Conservation (phyloP, 1,139 yeast species). For the Protomyces lactucae-debilis region DNA sequence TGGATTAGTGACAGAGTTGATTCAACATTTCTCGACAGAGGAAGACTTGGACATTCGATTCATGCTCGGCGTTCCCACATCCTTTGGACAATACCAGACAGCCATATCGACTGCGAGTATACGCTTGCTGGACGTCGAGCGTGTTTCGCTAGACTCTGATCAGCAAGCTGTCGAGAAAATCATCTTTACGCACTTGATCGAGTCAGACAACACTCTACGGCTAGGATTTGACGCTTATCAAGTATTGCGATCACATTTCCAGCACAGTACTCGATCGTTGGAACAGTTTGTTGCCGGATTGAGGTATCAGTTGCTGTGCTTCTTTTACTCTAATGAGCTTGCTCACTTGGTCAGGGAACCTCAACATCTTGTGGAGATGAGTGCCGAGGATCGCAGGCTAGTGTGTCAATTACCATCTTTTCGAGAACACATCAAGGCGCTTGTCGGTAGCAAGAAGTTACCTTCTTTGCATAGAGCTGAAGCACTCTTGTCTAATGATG, state of each 20-base stretch:
- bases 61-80: conserved; percentile 9
- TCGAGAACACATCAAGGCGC: not conserved
- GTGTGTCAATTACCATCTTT: conserved; percentile 18
- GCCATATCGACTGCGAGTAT: not conserved
- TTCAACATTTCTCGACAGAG: not conserved
- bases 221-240: conserved; percentile 9
- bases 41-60: not conserved
- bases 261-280: conserved; percentile 6
- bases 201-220: not conserved
- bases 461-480: not conserved
- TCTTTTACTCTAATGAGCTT: conserved; percentile 2
- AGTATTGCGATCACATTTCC: conserved; percentile 5
- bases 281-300: conserved; percentile 8
- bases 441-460: not conserved
- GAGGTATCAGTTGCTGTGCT: not conserved
- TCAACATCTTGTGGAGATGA: not conserved
- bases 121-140: not conserved
- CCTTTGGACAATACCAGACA: conserved; percentile 7
- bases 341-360: not conserved
- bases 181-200: not conserved
- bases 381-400: not conserved
- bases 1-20: conserved; percentile 1
- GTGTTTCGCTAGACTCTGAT: not conserved
- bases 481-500: not conserved
- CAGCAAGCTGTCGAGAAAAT: conserved; percentile 9